Base-by-base conservation (phyloP, 768 basidiomycete species). In the Paxillus ammoniavirescens region DNA sequence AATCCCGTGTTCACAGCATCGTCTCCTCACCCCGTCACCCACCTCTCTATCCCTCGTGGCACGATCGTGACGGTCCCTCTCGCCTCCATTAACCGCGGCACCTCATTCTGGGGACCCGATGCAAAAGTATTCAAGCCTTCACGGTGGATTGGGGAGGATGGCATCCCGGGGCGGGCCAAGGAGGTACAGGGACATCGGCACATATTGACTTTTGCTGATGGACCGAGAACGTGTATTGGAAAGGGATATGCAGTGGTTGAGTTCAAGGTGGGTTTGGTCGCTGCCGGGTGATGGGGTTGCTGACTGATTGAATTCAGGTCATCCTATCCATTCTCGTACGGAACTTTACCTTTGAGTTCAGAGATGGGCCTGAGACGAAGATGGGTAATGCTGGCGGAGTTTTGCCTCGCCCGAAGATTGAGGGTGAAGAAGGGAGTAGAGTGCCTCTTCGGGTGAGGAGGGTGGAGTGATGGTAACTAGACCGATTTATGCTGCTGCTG, bases 161-260 rank as follows among this genome's bases (percentile, higher is more conserved):
- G 72, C 4, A 61, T 71, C 5, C 58, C 63, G 7, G 56, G 56
- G 41, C 53, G 59, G 28, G 73, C 72, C 7, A 63, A 71, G 31
- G 69, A 69, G 30, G 59, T 75, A 38, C 71, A 71, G 36, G 72
- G 74, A 2, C 68, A 73, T 33, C 62, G 66, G 15, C 77, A 79
- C 37, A 50, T 79, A 2, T 65, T 76, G 51, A 76, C 75, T 0
- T 80, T 80, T 54, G 59, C 69, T 2, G 78, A 80, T 51, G 79
- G 79, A 1, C 72, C 75, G 4, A 64, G 77, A 33, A 70, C 65
- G n/a, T 81, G 79, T 54, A 64, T 78, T 10, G 79, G 79, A 14
- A 73, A 70, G 35, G 62, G 61, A 13, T 79, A 79, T 53, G 75
- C 77, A 2, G 49, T 77, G 18, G 66, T 72, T 0, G 71, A 75